A percentile compares a stretch with the other conserved stretches of the same genome.
phyloP scores from a whole-genome alignment of 352 stramenopile genomes.

The Pythium monospermum region DNA sequence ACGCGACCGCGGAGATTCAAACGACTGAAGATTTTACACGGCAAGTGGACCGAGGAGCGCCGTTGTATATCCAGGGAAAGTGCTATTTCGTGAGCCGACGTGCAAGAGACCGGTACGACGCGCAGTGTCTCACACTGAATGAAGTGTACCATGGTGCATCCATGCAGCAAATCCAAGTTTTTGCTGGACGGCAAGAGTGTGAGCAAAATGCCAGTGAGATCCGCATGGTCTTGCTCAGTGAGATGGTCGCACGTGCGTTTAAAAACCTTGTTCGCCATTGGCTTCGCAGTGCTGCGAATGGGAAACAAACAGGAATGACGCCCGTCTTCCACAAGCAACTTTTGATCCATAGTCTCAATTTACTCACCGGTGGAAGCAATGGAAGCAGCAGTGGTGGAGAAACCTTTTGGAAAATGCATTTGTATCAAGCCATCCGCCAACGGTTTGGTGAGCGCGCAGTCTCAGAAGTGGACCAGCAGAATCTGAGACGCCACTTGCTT shows the following conservation, averaged over 20 bases:
- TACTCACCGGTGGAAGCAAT: slow-evolving; percentile 50
- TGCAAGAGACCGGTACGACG: slow-evolving; percentile 41
- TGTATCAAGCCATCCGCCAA: slow-evolving; percentile 69
- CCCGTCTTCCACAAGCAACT: slow-evolving; percentile 42
- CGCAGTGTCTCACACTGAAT: slow-evolving; percentile 56
- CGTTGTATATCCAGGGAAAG: slow-evolving; percentile 52
- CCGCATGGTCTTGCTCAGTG: slow-evolving; percentile 60
- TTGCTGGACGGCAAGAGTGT: slow-evolving; percentile 58
- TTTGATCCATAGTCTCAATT: slow-evolving; percentile 53
- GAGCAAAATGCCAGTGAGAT: slow-evolving; percentile 45
- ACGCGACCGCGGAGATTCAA: slow-evolving; percentile 69
- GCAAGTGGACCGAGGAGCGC: slow-evolving; percentile 69
- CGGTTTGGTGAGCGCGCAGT: slow-evolving; percentile 66
- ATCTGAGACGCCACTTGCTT: slow-evolving; percentile 54
- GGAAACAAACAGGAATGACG: slow-evolving; percentile 35
- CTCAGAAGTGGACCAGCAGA: slow-evolving; percentile 74
- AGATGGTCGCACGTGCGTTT: slow-evolving; percentile 85
- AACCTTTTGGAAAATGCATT: slow-evolving; percentile 60
- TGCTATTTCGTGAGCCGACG: slow-evolving; percentile 41
- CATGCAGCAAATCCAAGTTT: slow-evolving; percentile 67
- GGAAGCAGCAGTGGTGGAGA: slow-evolving; percentile 56
- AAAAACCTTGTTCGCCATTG: slow-evolving; percentile 85
- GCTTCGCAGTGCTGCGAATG: slow-evolving; percentile 39
- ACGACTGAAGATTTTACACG: slow-evolving; percentile 80
- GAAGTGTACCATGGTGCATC: slow-evolving; percentile 53